These are phyloP conservation scores for Mrakia gelida DNA, from an alignment of 768 basidiomycete genomes.

Conservation along the genomic window DNA sequence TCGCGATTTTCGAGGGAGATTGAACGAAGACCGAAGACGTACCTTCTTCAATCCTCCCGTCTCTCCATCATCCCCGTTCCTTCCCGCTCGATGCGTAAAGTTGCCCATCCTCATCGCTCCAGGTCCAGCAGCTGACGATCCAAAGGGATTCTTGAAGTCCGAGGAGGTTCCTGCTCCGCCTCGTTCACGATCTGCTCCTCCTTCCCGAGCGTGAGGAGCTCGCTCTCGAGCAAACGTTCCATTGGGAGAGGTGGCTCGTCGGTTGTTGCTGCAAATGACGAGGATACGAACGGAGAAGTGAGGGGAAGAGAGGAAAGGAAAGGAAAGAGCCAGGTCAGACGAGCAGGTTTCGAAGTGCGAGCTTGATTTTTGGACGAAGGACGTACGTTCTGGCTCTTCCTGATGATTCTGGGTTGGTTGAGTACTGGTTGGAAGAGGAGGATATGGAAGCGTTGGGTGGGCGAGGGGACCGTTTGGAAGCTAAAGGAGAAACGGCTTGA, in stretches of 20 bases:
- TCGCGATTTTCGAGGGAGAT: background rate
- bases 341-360: background rate
- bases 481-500: background rate
- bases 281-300: no score
- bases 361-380: background rate
- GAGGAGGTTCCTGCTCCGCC: background rate
- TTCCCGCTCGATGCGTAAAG: constrained; percentile 10
- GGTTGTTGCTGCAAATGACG: background rate
- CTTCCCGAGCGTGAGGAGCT: constrained; percentile 16
- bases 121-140: background rate
- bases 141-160: constrained; percentile 4
- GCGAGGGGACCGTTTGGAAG: constrained; percentile 6
- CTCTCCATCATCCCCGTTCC: constrained; percentile 13
- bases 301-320: background rate
- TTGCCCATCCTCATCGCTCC: constrained; percentile 26
- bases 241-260: background rate
- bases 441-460: constrained; percentile 10
- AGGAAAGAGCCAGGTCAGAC: background rate
- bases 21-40: no score
- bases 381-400: constrained; percentile 4
- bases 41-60: constrained; percentile 13
- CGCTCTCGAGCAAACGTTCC: constrained; percentile 7
- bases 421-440: background rate
- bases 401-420: constrained; percentile 9
- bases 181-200: background rate